These are phyloP conservation scores for Phytophthora syringae DNA, from an alignment of 352 stramenopile genomes.

Conservation along the genomic window DNA sequence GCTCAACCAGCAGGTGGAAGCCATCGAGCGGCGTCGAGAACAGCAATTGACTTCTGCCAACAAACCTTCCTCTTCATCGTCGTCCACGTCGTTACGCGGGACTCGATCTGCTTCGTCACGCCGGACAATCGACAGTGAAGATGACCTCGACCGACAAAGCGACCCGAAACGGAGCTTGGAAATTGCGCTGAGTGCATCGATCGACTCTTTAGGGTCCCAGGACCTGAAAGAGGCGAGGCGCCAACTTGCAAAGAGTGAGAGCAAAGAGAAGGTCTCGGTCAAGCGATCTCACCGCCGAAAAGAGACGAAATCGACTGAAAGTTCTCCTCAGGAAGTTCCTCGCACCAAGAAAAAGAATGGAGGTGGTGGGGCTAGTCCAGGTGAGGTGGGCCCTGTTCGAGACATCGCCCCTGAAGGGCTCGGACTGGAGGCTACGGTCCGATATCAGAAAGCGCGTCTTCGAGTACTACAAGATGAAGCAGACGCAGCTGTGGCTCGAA, in stretches of 20 bases:
- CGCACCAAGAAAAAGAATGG: slow-evolving; percentile 14
- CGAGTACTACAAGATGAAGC: slow-evolving; percentile 77
- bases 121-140: background rate
- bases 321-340: slow-evolving; percentile 18
- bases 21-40: slow-evolving; percentile 66
- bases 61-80: slow-evolving; percentile 25
- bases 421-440: slow-evolving; percentile 62
- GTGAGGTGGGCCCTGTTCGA: slow-evolving; percentile 1
- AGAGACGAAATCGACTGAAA: slow-evolving; percentile 3
- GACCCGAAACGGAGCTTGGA: slow-evolving; percentile 28
- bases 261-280: slow-evolving; percentile 17
- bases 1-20: slow-evolving; percentile 69
- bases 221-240: slow-evolving; percentile 25
- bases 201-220: slow-evolving; percentile 52
- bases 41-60: slow-evolving; percentile 41
- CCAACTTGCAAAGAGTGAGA: slow-evolving; percentile 30
- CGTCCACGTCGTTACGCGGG: slow-evolving; percentile 19
- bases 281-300: slow-evolving; percentile 25
- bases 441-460: slow-evolving; percentile 79
- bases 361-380: background rate
- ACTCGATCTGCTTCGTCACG: slow-evolving; percentile 21
- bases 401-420: slow-evolving; percentile 42
- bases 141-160: slow-evolving; percentile 3
- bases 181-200: slow-evolving; percentile 62
- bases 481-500: slow-evolving; percentile 42